A percentile compares a stretch with the other conserved stretches of the same genome.
Evolutionary conservation across 768 basidiomycete genomes (phyloP).

Genomic region (Leucogyrophana mollusca): DNA sequence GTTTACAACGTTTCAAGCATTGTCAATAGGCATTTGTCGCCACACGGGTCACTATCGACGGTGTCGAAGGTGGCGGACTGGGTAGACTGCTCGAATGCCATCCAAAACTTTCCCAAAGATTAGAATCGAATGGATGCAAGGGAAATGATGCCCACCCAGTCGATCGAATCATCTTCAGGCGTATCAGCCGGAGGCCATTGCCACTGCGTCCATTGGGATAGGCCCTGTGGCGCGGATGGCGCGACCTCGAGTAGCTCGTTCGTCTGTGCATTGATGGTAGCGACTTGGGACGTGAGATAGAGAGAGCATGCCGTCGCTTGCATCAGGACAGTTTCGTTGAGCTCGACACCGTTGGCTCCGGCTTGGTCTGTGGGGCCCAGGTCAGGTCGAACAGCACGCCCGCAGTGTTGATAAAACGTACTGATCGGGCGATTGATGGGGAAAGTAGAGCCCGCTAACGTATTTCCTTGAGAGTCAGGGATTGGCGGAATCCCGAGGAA

Average conservation of each 20-base stretch:
- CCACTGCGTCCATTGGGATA: neutral
- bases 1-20: neutral
- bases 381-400: too few species aligned
- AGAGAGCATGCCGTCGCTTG: neutral
- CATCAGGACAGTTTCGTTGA: neutral
- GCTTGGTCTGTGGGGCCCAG: neutral
- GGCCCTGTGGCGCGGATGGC: neutral
- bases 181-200: neutral
- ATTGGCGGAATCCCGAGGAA: neutral
- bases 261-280: constrained; percentile 1
- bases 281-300: neutral
- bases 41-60: neutral
- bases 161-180: neutral
- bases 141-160: neutral
- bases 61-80: neutral
- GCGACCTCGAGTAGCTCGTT: neutral
- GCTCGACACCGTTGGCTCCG: neutral
- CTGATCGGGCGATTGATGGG: neutral
- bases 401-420: neutral
- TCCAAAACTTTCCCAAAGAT: neutral
- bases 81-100: neutral
- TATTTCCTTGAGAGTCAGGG: neutral
- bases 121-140: neutral
- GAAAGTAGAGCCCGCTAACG: neutral
- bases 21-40: neutral